phyloP scores from a whole-genome alignment of 805 yeast genomes.

The Metschnikowia continentalis region DNA sequence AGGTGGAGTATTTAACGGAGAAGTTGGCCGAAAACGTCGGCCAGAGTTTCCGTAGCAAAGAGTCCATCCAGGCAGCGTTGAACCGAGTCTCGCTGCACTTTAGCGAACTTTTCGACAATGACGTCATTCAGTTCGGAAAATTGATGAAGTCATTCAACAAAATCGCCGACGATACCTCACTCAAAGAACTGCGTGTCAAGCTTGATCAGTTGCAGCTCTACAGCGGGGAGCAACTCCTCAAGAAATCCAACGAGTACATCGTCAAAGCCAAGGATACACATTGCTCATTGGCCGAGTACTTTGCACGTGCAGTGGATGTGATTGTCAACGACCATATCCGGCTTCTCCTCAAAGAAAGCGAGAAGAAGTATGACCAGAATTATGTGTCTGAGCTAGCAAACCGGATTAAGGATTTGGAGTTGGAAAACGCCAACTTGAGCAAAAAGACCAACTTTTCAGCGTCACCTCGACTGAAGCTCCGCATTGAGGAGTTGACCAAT shows the following conservation, averaged over 20 bases:
- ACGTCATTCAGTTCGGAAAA: slow-evolving; percentile 45
- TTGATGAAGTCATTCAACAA: slow-evolving; percentile 48
- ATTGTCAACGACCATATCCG: slow-evolving; percentile 54
- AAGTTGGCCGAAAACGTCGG: slow-evolving; percentile 26
- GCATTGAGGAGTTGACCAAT: slow-evolving; percentile 58
- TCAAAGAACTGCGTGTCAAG: slow-evolving; percentile 54
- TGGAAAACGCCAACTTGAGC: slow-evolving; percentile 26
- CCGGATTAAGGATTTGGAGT: slow-evolving; percentile 16
- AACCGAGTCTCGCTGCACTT: slow-evolving; percentile 39
- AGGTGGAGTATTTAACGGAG: slow-evolving; percentile 36
- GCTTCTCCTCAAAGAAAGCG: slow-evolving; percentile 34
- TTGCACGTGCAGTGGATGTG: slow-evolving; percentile 57
- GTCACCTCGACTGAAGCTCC: slow-evolving; percentile 39
- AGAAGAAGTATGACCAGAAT: slow-evolving; percentile 7
- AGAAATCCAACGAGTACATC: slow-evolving; percentile 1
- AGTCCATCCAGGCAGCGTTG: slow-evolving; percentile 5
- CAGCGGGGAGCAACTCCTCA: slow-evolving; percentile 7
- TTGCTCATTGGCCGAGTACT: slow-evolving; percentile 49
- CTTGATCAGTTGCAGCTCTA: slow-evolving; percentile 37
- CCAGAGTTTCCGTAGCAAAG: slow-evolving; percentile 8
- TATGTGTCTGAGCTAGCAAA: slow-evolving; percentile 22
- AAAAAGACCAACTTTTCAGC: slow-evolving; percentile 18
- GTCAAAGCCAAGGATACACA: slow-evolving; percentile 26
- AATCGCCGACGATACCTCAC: slow-evolving; percentile 55
- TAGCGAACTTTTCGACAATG: slow-evolving; percentile 37